Evolutionary conservation across 2,329 filamentous ascomycete genomes (phyloP).

Genomic region (Tolypocladium endophyticum): DNA sequence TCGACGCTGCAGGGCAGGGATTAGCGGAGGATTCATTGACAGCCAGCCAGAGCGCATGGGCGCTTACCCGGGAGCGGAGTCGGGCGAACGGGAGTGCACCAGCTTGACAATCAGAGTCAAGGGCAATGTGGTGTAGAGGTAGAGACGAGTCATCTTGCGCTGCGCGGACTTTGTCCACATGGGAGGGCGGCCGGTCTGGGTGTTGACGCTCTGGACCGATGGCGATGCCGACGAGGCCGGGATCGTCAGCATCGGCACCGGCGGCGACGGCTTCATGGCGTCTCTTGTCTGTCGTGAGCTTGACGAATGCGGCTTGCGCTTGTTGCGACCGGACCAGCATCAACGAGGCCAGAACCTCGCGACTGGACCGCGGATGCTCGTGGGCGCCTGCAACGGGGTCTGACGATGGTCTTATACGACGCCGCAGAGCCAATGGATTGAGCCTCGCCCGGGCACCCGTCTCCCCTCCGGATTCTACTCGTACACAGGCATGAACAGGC

Average conservation of each 20-base stretch:
- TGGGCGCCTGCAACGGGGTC: background rate
- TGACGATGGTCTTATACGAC: background rate
- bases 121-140: slow-evolving; percentile 44
- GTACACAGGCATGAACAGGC: background rate
- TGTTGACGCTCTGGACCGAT: slow-evolving; percentile 1
- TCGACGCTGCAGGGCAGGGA: slow-evolving; percentile 18
- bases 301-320: background rate
- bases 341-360: background rate
- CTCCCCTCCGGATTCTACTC: too few species aligned
- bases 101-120: slow-evolving; percentile 38
- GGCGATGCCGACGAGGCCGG: slow-evolving; percentile 1
- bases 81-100: slow-evolving; percentile 29
- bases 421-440: background rate
- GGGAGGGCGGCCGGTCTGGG: slow-evolving; percentile 37
- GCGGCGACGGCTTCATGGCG: background rate
- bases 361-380: background rate
- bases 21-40: background rate
- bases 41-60: background rate
- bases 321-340: background rate
- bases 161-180: slow-evolving; percentile 44
- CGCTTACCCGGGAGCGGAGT: slow-evolving; percentile 37
- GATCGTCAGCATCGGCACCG: slow-evolving; percentile 1
- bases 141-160: slow-evolving; percentile 44
- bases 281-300: background rate
- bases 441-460: background rate